These are phyloP conservation scores for Rhizophagus prolifer DNA, from an alignment of 192 early-diverging fungal species.

Conservation along the genomic window DNA sequence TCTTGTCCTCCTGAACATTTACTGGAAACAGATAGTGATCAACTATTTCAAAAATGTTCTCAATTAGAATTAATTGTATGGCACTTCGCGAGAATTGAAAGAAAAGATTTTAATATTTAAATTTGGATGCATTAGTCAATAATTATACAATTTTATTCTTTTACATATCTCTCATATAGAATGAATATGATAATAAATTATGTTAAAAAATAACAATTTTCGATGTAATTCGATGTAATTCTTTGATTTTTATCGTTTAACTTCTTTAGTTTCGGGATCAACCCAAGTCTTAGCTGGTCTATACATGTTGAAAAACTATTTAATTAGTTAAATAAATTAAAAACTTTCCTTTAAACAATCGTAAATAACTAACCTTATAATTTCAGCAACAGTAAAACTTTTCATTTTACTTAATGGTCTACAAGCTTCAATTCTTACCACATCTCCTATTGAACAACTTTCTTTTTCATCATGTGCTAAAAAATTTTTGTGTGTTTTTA, in stretches of 20 bases:
- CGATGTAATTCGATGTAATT: neutral
- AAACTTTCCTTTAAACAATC: neutral
- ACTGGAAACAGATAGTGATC: neutral
- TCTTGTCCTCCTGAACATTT: neutral
- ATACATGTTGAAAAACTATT: neutral
- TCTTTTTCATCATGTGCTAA: constrained; percentile 85
- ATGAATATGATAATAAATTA: neutral
- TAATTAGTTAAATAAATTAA: neutral
- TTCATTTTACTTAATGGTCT: constrained; percentile 84
- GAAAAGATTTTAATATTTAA: too few relatives aligned
- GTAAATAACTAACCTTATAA: constrained; percentile 45
- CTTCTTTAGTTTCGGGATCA: constrained; percentile 13
- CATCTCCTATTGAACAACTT: constrained; percentile 82
- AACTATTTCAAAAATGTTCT: constrained; percentile 16
- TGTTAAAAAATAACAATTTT: neutral
- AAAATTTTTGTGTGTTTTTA: constrained; percentile 82
- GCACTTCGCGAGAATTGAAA: neutral
- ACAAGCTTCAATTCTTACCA: constrained; percentile 90
- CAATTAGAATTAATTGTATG: neutral
- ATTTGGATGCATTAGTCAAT: too few relatives aligned
- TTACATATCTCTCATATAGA: too few relatives aligned
- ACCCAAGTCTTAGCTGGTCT: constrained; percentile 25
- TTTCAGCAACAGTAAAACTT: constrained; percentile 85
- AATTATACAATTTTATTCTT: too few relatives aligned
- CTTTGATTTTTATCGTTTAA: constrained; percentile 13